Evolutionary conservation across 2,329 filamentous ascomycete species (phyloP), one percentile per base, ranked within the genome.

Genomic region (Knoxdaviesia capensis): DNA sequence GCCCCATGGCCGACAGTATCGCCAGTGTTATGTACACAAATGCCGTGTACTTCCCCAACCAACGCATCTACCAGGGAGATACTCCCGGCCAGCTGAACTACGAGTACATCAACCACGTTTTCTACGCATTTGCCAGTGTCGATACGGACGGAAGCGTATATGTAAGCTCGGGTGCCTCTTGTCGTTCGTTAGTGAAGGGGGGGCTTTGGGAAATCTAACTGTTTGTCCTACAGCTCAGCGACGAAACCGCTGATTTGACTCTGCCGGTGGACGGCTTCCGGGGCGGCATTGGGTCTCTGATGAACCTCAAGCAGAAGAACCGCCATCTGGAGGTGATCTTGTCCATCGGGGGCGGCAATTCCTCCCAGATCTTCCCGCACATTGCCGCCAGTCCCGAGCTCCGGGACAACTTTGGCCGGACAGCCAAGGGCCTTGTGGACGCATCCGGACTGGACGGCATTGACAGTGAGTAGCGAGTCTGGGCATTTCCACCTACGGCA

Each of bases 1-100:
- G 20, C 20, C 20, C 20, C 20, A 20, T 20, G 20, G 20, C 20
- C 20, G 20, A 20, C 20, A 20, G 20, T 20, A 20, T 20, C 20
- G 20, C 20, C 53, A 53, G 53, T 38, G 62, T 75, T 46, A 70
- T 73, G 60, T 70, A 65, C 54, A 72, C 71, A 52, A 90, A 90
- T 57, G 82, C 78, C 28, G 79, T 85, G 11, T 90, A 88, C 60
- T 90, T 84, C 56, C 80, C 81, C n/a, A 88, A 84, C 58, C 76
- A 74, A 61, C 67, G 76, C 45, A 72, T 85, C 49, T 85, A 86
- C 59, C 67, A 69, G 44, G 71, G 77, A 48, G 74, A 83, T 51
- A 80, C 80, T 10, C 83, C 83, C 0, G 80, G 74, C 1, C 74
- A 74, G 43, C 62, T 88, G 53, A 81, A 82, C 54, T 74, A 84